Evolutionary conservation across 2,329 filamentous ascomycete genomes (phyloP), one percentile per base, ranked within the genome.

Genomic region (Colletotrichum limetticola): DNA sequence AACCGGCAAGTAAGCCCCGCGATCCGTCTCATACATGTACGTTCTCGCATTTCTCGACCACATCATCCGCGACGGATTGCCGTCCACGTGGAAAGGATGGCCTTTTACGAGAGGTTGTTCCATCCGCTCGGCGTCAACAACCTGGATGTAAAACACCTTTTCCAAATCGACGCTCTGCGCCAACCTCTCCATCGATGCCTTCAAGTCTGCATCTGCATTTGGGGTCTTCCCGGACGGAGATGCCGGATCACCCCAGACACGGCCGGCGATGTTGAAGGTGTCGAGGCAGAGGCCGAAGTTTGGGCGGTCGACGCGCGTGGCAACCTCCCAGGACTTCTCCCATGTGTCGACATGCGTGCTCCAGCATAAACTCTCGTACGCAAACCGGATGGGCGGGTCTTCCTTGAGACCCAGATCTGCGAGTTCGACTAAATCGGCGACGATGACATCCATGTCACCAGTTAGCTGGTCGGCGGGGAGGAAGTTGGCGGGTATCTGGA

Each of bases 231-330:
- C 89, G 0, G 84, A 83, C 0, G 83, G 75, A 0, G 86, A 80
- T 0, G 89, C 81, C 0, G 93, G 93, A 76, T 95, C 92, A 0
- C 91, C 93, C 76, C 90, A 95, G 68, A 94, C 88, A 2, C 90
- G 83, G 0, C 90, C 93, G 0, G 92, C 89, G 72, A 95, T 92
- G 80, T 95, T 94, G 83, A 94, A 95, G 0, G 91, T 94, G 80
- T 95, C 93, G n/a, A 95, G 85, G 78, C 92, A 95, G 46, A 95
- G 83, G 5, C 93, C 93, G 77, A 95, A 94, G 80, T 95, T 95
- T 5, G 87, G 81, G 5, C 92, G 82, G 79, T 93, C 85, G 28
- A 95, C 92, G 2, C 82, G 83, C 76, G 86, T 81, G 0, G 95
- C 90, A 4, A 94, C 84, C 5, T 91, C 88, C 91, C 92, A 95